Evolutionary conservation across 768 basidiomycete genomes (phyloP).

Genomic region (Macrocybe gigantea): DNA sequence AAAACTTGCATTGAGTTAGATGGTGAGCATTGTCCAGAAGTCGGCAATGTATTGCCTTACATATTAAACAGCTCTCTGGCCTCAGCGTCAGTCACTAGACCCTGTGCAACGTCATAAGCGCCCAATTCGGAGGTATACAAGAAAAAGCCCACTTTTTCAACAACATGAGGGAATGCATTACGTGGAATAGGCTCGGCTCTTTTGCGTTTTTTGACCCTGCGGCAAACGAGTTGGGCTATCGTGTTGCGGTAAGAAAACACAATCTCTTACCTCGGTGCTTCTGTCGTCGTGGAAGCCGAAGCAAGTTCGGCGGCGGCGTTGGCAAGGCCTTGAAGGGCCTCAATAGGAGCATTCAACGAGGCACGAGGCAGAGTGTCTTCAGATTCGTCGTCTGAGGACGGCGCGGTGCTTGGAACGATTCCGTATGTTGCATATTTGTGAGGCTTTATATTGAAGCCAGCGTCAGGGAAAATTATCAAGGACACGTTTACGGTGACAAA

Average conservation of each 20-base stretch:
- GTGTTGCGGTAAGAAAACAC: no score
- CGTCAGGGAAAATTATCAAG: constrained; percentile 6
- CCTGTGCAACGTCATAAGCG: constrained; percentile 35
- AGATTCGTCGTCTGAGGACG: constrained; percentile 88
- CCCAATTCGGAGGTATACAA: constrained; percentile 2
- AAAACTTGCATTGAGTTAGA: constrained; percentile 47
- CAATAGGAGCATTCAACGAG: constrained; percentile 86
- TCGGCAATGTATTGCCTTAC: constrained; percentile 30
- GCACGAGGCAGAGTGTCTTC: constrained; percentile 84
- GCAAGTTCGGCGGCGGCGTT: constrained; percentile 95
- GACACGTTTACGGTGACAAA: constrained; percentile 1
- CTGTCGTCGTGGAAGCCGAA: constrained; percentile 55
- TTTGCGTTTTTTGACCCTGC: constrained; percentile 79
- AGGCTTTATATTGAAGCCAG: constrained; percentile 35
- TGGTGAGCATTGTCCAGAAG: no score
- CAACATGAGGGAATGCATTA: constrained; percentile 84
- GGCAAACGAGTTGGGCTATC: background rate
- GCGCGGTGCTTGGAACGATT: constrained; percentile 76
- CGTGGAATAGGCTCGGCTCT: constrained; percentile 77
- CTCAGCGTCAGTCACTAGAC: constrained; percentile 79
- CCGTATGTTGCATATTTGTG: constrained; percentile 92
- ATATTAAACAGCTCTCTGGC: constrained; percentile 91
- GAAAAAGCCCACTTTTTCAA: constrained; percentile 65
- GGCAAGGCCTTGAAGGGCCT: constrained; percentile 89
- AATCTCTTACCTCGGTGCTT: no score